Base-by-base conservation (phyloP, 2,329 filamentous ascomycete genomes). In the Aspergillus fischeri region DNA sequence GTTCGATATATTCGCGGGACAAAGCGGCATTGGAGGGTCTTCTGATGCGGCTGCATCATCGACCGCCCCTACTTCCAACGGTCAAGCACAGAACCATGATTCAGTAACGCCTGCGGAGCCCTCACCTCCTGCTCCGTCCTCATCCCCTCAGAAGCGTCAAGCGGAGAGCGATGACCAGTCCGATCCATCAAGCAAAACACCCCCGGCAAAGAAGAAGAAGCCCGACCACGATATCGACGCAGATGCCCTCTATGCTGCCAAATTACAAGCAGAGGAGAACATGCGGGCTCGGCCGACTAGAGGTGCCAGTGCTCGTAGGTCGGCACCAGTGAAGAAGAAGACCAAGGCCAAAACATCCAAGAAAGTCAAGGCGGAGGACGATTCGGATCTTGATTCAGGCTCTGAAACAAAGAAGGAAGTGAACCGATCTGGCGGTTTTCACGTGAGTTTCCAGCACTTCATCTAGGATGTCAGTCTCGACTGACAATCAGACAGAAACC, bases 241-340 rank as follows among this genome's bases (percentile, higher is more conserved):
- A 32, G 94, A 99, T 74, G 94, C 93, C 35, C 86, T 89, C 48
- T 85, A 93, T 60, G 94, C 94, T 1, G 92, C 92, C 17, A 86
- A 89, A 72, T 81, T 99, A 38, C 94, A 99, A 75, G 93, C 92
- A 0, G 90, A 97, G 73, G 91, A 97, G 77, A 96, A 97, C 74
- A 82, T 85, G 63, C 80, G 85, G 47, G 86, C 85, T 51, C 82
- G 91, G 54, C 83, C 90, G 20, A 97, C 92, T 3, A 84, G 93
- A 48, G 90, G 91, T 6, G 90, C 87, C 10, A 84, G 77, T 35
- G 80, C 76, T 6, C 82, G 85, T 62, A 84, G 86, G 71, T 78
- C 82, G 60, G 75, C 81, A 25, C 77, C 78, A 10, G 78, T 79
- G 25, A 89, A 89, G 76, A 90, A 89, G 77, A 87, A 86, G 75